phyloP scores from a whole-genome alignment of 2,329 filamentous ascomycete species.

The Nothophaeocryptopus gaeumannii region DNA sequence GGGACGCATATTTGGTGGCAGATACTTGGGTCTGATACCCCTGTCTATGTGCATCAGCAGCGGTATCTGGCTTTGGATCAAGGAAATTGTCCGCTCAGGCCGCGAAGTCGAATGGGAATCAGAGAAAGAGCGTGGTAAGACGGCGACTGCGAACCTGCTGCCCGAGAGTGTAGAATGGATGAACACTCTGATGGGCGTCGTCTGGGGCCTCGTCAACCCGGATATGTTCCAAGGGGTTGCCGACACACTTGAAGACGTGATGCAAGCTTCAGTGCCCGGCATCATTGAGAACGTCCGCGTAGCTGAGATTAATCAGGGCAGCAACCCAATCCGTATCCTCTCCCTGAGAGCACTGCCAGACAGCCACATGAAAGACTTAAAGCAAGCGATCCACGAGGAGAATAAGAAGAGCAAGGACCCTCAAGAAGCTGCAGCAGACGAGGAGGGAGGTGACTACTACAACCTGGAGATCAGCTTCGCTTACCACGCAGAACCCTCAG shows the following conservation, averaged over 20 bases:
- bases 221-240: constrained; percentile 91
- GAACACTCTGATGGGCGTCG: constrained; percentile 78
- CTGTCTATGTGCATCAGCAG: constrained; percentile 69
- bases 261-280: constrained; percentile 90
- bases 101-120: constrained; percentile 83
- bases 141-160: constrained; percentile 79
- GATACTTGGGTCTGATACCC: constrained; percentile 72
- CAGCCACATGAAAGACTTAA: constrained; percentile 73
- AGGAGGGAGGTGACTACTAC: constrained; percentile 88
- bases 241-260: constrained; percentile 92
- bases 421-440: constrained; percentile 81
- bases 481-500: constrained; percentile 79
- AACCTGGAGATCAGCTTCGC: constrained; percentile 88
- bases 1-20: constrained; percentile 76
- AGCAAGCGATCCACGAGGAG: constrained; percentile 73
- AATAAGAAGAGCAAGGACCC: constrained; percentile 80
- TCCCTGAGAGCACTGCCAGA: constrained; percentile 85
- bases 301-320: constrained; percentile 90
- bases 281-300: constrained; percentile 93
- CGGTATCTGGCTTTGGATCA: constrained; percentile 84
- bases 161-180: constrained; percentile 93
- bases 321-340: constrained; percentile 82
- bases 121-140: constrained; percentile 80
- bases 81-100: constrained; percentile 79
- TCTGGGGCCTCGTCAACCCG: constrained; percentile 91